A percentile compares a stretch with the other conserved stretches of the same genome.
Evolutionary conservation across 2,329 filamentous ascomycete species (phyloP).

Genomic region (Aureobasidium sp.): DNA sequence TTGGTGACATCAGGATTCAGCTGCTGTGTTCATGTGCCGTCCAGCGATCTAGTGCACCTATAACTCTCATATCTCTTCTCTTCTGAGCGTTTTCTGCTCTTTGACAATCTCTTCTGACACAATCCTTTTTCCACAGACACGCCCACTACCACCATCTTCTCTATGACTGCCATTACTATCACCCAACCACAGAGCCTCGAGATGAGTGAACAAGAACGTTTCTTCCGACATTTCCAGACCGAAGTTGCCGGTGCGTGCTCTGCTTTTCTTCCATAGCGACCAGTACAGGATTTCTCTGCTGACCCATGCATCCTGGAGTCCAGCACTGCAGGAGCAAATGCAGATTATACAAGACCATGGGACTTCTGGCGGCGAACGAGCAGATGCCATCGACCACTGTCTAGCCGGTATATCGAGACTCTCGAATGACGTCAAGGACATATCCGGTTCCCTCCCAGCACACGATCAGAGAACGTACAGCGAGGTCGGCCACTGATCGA

Average conservation of each 20-base stretch:
- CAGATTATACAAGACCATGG: slow-evolving; percentile 55
- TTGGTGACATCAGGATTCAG: slow-evolving; percentile 8
- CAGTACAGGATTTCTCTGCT: not conserved
- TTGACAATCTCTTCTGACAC: not conserved
- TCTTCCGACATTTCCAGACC: slow-evolving; percentile 76
- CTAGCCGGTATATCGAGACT: slow-evolving; percentile 71
- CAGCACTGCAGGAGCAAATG: slow-evolving; percentile 72
- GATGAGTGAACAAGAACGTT: slow-evolving; percentile 44
- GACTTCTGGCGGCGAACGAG: slow-evolving; percentile 61
- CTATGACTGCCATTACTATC: slow-evolving; percentile 10
- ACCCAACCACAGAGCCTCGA: not conserved
- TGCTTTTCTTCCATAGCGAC: not conserved
- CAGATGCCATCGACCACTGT: slow-evolving; percentile 72
- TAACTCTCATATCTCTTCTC: not conserved
- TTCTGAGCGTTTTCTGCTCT: not conserved
- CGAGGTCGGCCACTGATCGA: slow-evolving; percentile 46
- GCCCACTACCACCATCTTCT: not conserved
- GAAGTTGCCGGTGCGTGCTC: slow-evolving; percentile 56
- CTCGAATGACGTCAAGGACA: slow-evolving; percentile 77
- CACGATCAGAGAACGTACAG: slow-evolving; percentile 86
- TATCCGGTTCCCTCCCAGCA: slow-evolving; percentile 70
- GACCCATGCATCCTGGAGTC: not conserved
- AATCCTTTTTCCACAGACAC: not conserved
- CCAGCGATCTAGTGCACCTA: not conserved
- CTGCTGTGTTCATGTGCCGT: slow-evolving; percentile 1